Percentiles rank a stretch among this genome's conserved stretches.
phyloP scores from a whole-genome alignment of 2,329 filamentous ascomycete genomes.

The Pestalotiopsis sp. region DNA sequence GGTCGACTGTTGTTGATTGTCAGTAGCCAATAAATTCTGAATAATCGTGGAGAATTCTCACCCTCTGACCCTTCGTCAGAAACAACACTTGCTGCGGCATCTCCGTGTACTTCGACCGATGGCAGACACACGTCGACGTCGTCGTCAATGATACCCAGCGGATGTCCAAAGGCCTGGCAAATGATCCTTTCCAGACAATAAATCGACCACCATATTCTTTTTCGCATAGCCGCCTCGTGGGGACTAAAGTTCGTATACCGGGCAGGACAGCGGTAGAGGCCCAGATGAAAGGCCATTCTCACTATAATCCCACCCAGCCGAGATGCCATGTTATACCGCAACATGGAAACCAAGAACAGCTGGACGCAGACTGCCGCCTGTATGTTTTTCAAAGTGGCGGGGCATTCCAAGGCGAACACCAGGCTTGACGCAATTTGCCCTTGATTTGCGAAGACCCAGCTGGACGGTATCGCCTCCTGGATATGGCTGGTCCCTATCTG shows the following conservation, averaged over 20 bases:
- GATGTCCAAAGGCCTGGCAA: slow-evolving; percentile 58
- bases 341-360: slow-evolving; percentile 57
- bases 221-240: slow-evolving; percentile 49
- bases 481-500: slow-evolving; percentile 35
- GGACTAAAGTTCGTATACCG: slow-evolving; percentile 53
- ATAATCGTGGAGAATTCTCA: background rate
- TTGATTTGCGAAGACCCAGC: slow-evolving; percentile 49
- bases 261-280: slow-evolving; percentile 59
- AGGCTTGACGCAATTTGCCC: slow-evolving; percentile 54
- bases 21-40: background rate
- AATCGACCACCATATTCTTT: slow-evolving; percentile 59
- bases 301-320: slow-evolving; percentile 57
- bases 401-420: slow-evolving; percentile 46
- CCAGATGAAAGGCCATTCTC: slow-evolving; percentile 58
- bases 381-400: slow-evolving; percentile 47
- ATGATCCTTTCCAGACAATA: slow-evolving; percentile 59
- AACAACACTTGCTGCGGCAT: background rate
- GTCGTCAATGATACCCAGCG: slow-evolving; percentile 58
- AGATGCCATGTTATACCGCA: slow-evolving; percentile 60
- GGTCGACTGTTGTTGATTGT: background rate
- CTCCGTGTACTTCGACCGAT: slow-evolving; percentile 46
- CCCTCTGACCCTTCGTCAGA: background rate
- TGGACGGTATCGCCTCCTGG: slow-evolving; percentile 38
- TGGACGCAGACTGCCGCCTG: slow-evolving; percentile 58
- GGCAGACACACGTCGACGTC: slow-evolving; percentile 62